phyloP scores from a whole-genome alignment of 768 basidiomycete genomes.

The Lentinula guzmanii region DNA sequence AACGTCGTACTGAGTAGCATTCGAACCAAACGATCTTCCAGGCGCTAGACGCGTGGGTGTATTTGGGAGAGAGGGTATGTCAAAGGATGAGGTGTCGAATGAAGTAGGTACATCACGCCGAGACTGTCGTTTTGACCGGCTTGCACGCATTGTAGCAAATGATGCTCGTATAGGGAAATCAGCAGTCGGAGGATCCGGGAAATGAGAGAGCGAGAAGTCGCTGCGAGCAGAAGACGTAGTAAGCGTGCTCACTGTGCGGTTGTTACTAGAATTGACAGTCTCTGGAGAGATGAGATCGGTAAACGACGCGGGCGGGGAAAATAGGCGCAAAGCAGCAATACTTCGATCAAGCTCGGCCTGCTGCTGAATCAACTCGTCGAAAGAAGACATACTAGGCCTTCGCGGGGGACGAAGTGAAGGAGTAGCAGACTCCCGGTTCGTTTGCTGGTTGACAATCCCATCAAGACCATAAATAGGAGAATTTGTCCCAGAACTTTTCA shows the following conservation, averaged over 20 bases:
- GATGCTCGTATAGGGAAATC: conserved; percentile 4
- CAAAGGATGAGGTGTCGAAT: not conserved
- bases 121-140: not conserved
- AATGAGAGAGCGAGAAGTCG: conserved; percentile 68
- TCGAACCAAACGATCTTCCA: conserved; percentile 28
- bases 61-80: conserved; percentile 7
- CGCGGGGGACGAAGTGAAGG: conserved; percentile 9
- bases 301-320: conserved; percentile 22
- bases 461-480: conserved; percentile 43
- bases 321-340: conserved; percentile 50
- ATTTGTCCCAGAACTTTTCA: conserved; percentile 14
- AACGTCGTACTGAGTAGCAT: conserved; percentile 58
- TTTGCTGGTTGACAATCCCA: conserved; percentile 21
- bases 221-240: conserved; percentile 18
- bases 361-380: conserved; percentile 51
- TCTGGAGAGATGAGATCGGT: conserved; percentile 7
- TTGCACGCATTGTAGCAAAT: not conserved
- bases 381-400: conserved; percentile 24
- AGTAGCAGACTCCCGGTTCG: conserved; percentile 2
- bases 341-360: conserved; percentile 60
- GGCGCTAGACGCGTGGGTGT: conserved; percentile 3
- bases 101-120: conserved; percentile 3
- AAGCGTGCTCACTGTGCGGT: not conserved
- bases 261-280: not conserved
- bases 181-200: conserved; percentile 55